A percentile compares a stretch with the other conserved stretches of the same genome.
Evolutionary conservation across 2,329 filamentous ascomycete genomes (phyloP).

Genomic region (Neonectria sp.): DNA sequence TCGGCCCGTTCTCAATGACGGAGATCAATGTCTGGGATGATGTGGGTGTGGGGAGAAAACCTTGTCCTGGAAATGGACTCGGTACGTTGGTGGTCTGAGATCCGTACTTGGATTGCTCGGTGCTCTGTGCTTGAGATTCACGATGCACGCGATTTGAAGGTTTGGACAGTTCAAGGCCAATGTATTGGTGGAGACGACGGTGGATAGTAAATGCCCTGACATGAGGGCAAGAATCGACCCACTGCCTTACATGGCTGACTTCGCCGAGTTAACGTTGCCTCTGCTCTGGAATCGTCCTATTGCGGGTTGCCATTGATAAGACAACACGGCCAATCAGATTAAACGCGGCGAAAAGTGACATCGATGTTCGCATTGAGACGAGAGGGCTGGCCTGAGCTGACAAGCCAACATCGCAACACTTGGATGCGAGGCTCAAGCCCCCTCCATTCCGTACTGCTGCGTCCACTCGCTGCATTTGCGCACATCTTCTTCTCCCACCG

Average conservation of each 20-base stretch:
- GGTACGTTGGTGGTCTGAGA: not conserved
- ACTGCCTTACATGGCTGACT: not conserved
- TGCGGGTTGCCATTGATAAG: not conserved
- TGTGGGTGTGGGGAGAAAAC: not conserved
- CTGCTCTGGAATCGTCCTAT: not conserved
- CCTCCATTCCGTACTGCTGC: conserved; percentile 24
- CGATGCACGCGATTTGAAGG: not conserved
- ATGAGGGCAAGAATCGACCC: not conserved
- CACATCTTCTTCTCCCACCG: conserved; percentile 26
- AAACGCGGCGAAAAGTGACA: not conserved
- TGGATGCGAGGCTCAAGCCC: conserved; percentile 9
- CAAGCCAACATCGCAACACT: not conserved
- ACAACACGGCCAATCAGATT: not conserved
- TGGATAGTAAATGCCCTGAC: not conserved
- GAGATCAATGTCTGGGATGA: conserved; percentile 1
- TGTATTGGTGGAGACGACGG: not conserved
- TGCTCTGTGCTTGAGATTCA: conserved; percentile 7
- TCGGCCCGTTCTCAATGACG: not conserved
- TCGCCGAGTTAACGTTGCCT: not conserved
- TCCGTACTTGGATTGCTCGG: not conserved
- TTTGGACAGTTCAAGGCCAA: not conserved
- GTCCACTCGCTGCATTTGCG: conserved; percentile 29
- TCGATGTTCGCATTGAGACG: not conserved
- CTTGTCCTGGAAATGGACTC: not conserved
- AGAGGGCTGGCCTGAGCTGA: not conserved